Percentiles rank a stretch among this genome's conserved stretches.
Conservation (phyloP, 257 asterid species). For the Fraxinus anomala region DNA sequence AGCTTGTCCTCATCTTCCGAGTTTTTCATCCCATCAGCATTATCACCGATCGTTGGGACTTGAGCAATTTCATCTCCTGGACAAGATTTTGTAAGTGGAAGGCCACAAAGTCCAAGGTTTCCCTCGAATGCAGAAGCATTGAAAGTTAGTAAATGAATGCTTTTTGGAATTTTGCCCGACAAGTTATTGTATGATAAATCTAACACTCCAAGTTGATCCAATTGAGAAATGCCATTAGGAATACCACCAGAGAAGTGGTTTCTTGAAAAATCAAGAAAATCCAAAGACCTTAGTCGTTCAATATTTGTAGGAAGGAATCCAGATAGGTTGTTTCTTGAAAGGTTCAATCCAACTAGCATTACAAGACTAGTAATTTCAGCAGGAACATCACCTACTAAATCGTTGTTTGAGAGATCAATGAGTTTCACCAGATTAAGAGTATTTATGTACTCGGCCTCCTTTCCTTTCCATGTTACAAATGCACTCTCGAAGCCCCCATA, state of each 20-base stretch:
- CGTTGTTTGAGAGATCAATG: constrained; percentile 23
- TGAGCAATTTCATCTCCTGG: neutral
- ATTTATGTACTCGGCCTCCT: neutral
- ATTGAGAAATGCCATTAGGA: constrained; percentile 19
- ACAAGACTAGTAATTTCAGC: constrained; percentile 4
- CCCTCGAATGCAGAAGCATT: constrained; percentile 17
- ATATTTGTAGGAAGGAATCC: constrained; percentile 21
- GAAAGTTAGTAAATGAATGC: constrained; percentile 23
- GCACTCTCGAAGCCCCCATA: neutral
- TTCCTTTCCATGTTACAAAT: constrained; percentile 8
- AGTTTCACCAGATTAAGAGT: neutral
- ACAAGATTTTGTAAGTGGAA: constrained; percentile 7
- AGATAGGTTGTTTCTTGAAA: constrained; percentile 21
- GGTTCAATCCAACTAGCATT: constrained; percentile 6
- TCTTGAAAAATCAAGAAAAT: constrained; percentile 28
- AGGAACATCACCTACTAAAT: constrained; percentile 15
- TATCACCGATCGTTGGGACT: neutral
- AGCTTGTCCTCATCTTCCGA: neutral
- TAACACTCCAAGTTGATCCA: neutral
- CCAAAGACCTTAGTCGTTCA: constrained; percentile 13
- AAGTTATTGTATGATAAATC: constrained; percentile 23
- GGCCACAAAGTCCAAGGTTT: constrained; percentile 25
- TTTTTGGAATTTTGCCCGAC: constrained; percentile 19
- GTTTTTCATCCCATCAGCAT: neutral
- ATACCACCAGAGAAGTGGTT: constrained; percentile 21